Evolutionary conservation across 192 early-diverging fungal genomes (phyloP).

Genomic region (Rhizophagus prolifer): DNA sequence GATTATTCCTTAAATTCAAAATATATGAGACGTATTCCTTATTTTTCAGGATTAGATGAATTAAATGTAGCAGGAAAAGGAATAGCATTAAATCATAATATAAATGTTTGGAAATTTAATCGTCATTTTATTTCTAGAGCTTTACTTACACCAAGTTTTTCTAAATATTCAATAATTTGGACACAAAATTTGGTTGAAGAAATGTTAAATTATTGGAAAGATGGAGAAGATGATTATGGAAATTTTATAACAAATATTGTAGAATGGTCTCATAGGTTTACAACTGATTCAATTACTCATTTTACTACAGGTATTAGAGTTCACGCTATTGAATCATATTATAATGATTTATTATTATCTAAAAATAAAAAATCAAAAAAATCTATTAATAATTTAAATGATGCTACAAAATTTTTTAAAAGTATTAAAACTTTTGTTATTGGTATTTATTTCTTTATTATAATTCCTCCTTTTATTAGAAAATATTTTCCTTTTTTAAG

Average conservation of each 20-base stretch:
- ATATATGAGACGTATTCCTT: background rate
- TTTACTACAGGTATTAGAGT: background rate
- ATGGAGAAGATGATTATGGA: background rate
- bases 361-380: background rate
- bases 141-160: slow-evolving; percentile 3
- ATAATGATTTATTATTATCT: background rate
- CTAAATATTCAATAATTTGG: background rate
- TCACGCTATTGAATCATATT: background rate
- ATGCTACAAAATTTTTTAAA: background rate
- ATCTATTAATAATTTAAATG: background rate
- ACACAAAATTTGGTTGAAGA: background rate
- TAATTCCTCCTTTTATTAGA: background rate
- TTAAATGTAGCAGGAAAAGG: background rate
- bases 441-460: background rate
- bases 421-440: too few relatives aligned
- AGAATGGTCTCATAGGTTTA: slow-evolving; percentile 8
- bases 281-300: slow-evolving; percentile 6
- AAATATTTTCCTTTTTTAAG: background rate
- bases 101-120: slow-evolving; percentile 10
- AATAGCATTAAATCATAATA: background rate
- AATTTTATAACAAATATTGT: background rate
- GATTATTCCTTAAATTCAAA: background rate
- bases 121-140: slow-evolving; percentile 2
- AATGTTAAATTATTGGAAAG: slow-evolving; percentile 2
- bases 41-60: background rate